These are phyloP conservation scores for Pachyrhizus erosus DNA, from an alignment of 306 rosid species.

Conservation along the genomic window DNA sequence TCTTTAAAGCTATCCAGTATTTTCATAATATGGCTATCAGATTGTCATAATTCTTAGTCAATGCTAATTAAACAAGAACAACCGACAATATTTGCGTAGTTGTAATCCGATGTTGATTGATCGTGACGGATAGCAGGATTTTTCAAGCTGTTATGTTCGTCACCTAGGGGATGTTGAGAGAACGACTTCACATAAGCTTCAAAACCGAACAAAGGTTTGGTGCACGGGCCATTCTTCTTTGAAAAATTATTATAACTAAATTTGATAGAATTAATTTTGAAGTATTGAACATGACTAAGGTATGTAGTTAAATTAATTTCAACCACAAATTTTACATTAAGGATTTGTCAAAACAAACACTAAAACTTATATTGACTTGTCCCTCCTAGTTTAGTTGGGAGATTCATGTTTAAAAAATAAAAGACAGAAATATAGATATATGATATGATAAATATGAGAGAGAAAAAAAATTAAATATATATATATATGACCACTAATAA, in stretches of 20 bases:
- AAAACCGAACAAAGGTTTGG: neutral
- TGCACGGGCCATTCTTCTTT: neutral
- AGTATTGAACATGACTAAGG: neutral
- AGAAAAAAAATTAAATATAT: too few species aligned
- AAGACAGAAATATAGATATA: too few species aligned
- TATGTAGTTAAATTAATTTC: neutral
- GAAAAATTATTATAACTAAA: neutral
- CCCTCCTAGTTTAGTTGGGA: too few species aligned
- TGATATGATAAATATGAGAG: too few species aligned
- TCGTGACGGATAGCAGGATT: neutral
- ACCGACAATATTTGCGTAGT: neutral
- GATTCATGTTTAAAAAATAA: too few species aligned
- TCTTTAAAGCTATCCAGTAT: slow-evolving; percentile 9
- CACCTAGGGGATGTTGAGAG: neutral
- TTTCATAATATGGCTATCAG: neutral
- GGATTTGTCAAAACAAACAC: neutral
- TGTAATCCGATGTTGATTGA: neutral
- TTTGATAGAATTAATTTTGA: neutral
- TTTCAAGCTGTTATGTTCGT: slow-evolving; percentile 7
- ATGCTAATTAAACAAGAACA: slow-evolving; percentile 22
- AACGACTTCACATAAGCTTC: neutral
- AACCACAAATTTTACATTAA: neutral
- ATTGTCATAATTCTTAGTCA: neutral
- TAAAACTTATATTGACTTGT: neutral
- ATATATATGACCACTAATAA: too few species aligned